Evolutionary conservation across 2,329 filamentous ascomycete genomes (phyloP).

Genomic region (Emericellopsis atlantica): DNA sequence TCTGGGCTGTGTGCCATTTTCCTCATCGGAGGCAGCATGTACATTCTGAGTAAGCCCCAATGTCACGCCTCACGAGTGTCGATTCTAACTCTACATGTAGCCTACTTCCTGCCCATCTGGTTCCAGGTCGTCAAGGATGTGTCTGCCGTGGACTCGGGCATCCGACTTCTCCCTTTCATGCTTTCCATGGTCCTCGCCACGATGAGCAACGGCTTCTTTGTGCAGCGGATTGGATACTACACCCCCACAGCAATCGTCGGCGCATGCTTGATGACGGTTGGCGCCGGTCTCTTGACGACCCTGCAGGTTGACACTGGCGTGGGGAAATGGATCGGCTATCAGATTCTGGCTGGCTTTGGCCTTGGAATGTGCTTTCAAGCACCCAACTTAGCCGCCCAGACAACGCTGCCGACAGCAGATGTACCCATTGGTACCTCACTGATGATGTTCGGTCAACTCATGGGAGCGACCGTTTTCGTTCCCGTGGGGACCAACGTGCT

Average conservation of each 20-base stretch:
- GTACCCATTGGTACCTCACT: slow-evolving; percentile 32
- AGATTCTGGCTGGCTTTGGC: slow-evolving; percentile 26
- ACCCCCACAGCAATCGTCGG: slow-evolving; percentile 23
- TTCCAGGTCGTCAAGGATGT: slow-evolving; percentile 31
- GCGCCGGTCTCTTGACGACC: slow-evolving; percentile 28
- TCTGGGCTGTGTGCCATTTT: slow-evolving; percentile 16
- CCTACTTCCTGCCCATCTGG: slow-evolving; percentile 37
- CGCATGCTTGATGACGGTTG: slow-evolving; percentile 17
- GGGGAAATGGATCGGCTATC: slow-evolving; percentile 15
- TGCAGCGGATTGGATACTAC: slow-evolving; percentile 25
- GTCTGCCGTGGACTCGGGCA: slow-evolving; percentile 14
- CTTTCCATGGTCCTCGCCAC: slow-evolving; percentile 14
- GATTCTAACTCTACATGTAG: slow-evolving; percentile 2
- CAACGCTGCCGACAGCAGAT: slow-evolving; percentile 25
- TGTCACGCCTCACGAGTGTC: slow-evolving; percentile 18
- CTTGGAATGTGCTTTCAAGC: slow-evolving; percentile 30
- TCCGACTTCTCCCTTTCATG: slow-evolving; percentile 14
- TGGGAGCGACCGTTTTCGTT: slow-evolving; percentile 35
- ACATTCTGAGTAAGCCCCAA: slow-evolving; percentile 7
- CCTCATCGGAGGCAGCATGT: slow-evolving; percentile 13
- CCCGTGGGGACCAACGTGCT: slow-evolving; percentile 38
- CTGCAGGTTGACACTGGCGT: slow-evolving; percentile 8
- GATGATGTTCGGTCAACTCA: slow-evolving; percentile 30
- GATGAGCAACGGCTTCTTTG: slow-evolving; percentile 13
- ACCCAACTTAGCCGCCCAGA: slow-evolving; percentile 30